Percentiles rank a stretch among this genome's conserved stretches.
Conservation (phyloP, 2,329 filamentous ascomycete genomes). For the Monascus ruber region DNA sequence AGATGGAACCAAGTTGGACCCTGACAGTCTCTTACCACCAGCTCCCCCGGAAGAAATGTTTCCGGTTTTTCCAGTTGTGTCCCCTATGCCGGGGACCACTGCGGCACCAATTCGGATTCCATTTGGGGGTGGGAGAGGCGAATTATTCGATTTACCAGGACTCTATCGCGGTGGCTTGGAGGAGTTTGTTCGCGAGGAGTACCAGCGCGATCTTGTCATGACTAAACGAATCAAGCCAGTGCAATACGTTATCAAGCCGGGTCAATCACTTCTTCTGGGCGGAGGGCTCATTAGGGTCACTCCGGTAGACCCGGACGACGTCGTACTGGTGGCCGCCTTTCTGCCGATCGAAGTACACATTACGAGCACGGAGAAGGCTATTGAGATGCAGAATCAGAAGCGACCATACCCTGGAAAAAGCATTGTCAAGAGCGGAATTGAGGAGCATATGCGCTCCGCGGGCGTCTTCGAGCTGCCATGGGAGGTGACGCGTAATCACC, state of each 20-base stretch:
- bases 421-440: conserved; percentile 50
- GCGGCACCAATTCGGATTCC: conserved; percentile 89
- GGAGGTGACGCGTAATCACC: conserved; percentile 71
- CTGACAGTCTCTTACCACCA: conserved; percentile 58
- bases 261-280: conserved; percentile 71
- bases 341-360: conserved; percentile 66
- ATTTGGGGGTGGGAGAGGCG: conserved; percentile 74
- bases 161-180: conserved; percentile 64
- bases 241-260: conserved; percentile 60
- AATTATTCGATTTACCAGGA: conserved; percentile 87
- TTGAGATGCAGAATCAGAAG: conserved; percentile 56
- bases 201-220: conserved; percentile 65
- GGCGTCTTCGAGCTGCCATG: conserved; percentile 64
- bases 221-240: conserved; percentile 60
- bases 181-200: conserved; percentile 54
- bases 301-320: conserved; percentile 51
- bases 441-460: conserved; percentile 53
- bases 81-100: conserved; percentile 80
- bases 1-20: conserved; percentile 12
- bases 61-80: conserved; percentile 76
- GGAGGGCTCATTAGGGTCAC: conserved; percentile 83
- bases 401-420: conserved; percentile 49
- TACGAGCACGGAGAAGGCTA: conserved; percentile 69
- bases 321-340: conserved; percentile 77
- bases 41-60: conserved; percentile 60